Evolutionary conservation across 129 eudicot species (phyloP).

Genomic region (Saposhnikovia divaricata): DNA sequence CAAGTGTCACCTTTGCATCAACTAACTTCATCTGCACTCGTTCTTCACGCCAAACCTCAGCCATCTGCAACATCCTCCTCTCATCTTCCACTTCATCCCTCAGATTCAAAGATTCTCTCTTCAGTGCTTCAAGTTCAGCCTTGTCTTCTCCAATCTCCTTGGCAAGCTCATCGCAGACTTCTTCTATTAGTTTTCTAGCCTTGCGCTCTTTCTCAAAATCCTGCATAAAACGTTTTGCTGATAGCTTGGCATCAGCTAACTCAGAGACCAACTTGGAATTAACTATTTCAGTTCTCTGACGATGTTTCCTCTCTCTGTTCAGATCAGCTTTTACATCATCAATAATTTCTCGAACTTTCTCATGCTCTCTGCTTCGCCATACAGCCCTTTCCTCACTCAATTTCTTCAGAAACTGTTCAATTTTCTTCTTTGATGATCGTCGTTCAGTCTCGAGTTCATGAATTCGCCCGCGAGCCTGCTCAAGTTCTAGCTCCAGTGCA

Average conservation of each 20-base stretch:
- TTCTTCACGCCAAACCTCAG: conserved; percentile 99
- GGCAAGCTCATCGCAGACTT: conserved; percentile 92
- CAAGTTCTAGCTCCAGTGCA: conserved; percentile 67
- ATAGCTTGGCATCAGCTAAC: conserved; percentile 55
- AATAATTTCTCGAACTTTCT: conserved; percentile 72
- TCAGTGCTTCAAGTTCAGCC: conserved; percentile 80
- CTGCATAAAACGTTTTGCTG: conserved; percentile 70
- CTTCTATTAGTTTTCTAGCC: conserved; percentile 69
- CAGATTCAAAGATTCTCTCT: conserved; percentile 64
- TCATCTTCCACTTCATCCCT: conserved; percentile 95
- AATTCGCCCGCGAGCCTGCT: conserved; percentile 56
- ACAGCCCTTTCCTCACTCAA: conserved; percentile 75
- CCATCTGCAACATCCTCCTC: conserved; percentile 92
- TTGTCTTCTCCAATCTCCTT: conserved; percentile 90
- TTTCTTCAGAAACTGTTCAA: conserved; percentile 73
- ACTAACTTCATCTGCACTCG: conserved; percentile 90
- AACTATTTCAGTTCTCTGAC: conserved; percentile 66
- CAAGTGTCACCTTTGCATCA: conserved; percentile 82
- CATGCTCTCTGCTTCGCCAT: conserved; percentile 93
- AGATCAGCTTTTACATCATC: conserved; percentile 68
- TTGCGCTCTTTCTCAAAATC: conserved; percentile 80
- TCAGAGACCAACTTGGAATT: conserved; percentile 79
- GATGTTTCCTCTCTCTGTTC: conserved; percentile 61
- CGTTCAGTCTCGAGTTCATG: conserved; percentile 76
- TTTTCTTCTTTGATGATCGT: conserved; percentile 76